Conservation (phyloP, 345 rosid species). For the Populus deltoides region DNA sequence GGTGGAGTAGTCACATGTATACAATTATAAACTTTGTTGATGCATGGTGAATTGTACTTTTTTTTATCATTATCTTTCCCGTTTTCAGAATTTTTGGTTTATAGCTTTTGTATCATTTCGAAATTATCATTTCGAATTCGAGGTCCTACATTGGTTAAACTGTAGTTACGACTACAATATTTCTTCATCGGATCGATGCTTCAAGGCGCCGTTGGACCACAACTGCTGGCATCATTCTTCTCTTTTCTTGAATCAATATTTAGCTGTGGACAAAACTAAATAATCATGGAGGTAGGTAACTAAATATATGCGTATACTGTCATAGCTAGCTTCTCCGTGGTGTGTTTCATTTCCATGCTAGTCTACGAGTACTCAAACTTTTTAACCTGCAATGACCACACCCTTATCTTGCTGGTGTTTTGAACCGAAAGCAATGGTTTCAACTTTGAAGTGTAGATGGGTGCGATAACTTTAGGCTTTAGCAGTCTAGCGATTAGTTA, state of each 20-base stretch:
- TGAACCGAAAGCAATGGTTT: constrained; percentile 4
- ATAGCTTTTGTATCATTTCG: constrained; percentile 1
- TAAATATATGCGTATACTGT: too few relatives aligned
- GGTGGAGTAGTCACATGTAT: constrained; percentile 5
- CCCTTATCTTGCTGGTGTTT: constrained; percentile 2
- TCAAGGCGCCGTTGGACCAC: constrained; percentile 16
- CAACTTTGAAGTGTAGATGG: background rate
- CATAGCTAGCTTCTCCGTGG: background rate
- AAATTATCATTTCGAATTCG: constrained; percentile 8
- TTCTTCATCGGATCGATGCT: background rate
- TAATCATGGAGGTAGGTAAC: background rate
- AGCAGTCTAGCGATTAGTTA: background rate
- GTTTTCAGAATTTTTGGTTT: constrained; percentile 4
- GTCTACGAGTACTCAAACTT: background rate
- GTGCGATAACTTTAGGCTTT: background rate
- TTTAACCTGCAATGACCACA: background rate
- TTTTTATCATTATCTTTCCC: constrained; percentile 1
- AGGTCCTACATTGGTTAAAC: constrained; percentile 8
- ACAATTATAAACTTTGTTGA: background rate
- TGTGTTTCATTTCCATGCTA: background rate
- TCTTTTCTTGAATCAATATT: background rate
- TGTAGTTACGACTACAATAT: background rate
- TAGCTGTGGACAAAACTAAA: background rate
- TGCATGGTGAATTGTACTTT: background rate
- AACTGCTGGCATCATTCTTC: background rate